Conservation (phyloP, 2,329 filamentous ascomycete species). For the Leptographium lundbergii region DNA sequence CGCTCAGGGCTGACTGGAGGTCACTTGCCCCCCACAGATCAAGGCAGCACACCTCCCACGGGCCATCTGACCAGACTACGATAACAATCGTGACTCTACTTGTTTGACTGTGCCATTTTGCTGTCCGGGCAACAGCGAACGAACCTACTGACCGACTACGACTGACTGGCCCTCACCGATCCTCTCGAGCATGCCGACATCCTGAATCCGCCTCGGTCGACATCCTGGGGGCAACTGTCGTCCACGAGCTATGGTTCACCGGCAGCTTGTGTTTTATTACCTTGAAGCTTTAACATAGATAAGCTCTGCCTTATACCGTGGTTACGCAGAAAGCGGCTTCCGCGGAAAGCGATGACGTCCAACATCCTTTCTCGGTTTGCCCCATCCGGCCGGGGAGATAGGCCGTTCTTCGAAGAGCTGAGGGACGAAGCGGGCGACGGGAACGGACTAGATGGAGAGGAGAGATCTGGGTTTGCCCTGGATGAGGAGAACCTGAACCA, state of each 20-base stretch:
- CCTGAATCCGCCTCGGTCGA: not conserved
- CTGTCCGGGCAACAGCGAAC: not conserved
- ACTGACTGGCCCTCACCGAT: not conserved
- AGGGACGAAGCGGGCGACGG: slow-evolving; percentile 22
- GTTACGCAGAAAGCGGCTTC: not conserved
- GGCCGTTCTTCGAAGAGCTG: slow-evolving; percentile 40
- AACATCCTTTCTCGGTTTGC: slow-evolving; percentile 35
- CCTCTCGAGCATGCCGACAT: slow-evolving; percentile 2
- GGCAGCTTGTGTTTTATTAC: not conserved
- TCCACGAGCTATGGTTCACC: not conserved
- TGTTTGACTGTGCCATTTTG: not conserved
- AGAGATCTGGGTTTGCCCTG: slow-evolving; percentile 27
- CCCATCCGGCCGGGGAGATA: slow-evolving; percentile 20
- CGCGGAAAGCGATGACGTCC: slow-evolving; percentile 25
- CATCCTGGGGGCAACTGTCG: slow-evolving; percentile 1
- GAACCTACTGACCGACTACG: not conserved
- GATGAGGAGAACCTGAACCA: slow-evolving; percentile 43
- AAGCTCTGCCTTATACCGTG: not conserved
- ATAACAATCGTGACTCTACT: not conserved
- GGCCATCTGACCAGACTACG: slow-evolving; percentile 4
- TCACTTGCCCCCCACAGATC: slow-evolving; percentile 4
- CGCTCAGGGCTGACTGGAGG: not conserved
- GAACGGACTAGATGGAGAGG: slow-evolving; percentile 27
- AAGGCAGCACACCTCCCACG: slow-evolving; percentile 5
- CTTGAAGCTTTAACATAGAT: not conserved